Evolutionary conservation across 192 early-diverging fungal species (phyloP).

Genomic region (Jimgerdemannia lactiflua): DNA sequence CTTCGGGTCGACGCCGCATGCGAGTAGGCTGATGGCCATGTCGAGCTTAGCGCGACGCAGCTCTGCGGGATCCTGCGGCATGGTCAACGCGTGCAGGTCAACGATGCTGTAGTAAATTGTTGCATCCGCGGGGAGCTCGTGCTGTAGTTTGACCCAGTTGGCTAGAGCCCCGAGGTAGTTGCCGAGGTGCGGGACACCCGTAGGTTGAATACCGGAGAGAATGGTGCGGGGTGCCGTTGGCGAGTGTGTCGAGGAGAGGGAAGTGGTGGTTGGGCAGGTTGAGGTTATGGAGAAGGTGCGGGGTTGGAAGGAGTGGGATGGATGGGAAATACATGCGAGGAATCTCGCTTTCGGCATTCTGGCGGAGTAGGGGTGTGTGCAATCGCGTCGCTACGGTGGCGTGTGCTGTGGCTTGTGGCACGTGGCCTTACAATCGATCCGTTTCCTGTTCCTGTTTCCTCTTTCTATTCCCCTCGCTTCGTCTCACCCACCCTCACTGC

Average conservation of each 20-base stretch:
- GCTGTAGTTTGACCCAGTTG: conserved; percentile 84
- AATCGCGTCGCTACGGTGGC: neutral
- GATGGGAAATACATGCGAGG: too few relatives aligned
- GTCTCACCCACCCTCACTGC: neutral
- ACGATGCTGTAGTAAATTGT: conserved; percentile 76
- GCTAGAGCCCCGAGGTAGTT: conserved; percentile 90
- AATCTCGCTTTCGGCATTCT: too few relatives aligned
- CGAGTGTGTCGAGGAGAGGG: neutral
- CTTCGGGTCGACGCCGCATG: conserved; percentile 80
- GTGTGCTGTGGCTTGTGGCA: neutral
- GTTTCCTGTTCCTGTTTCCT: too few relatives aligned
- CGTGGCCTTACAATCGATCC: neutral
- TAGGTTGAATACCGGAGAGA: conserved; percentile 93
- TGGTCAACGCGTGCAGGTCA: conserved; percentile 89
- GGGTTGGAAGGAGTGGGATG: neutral
- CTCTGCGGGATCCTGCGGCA: conserved; percentile 59
- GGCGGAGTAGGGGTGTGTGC: neutral
- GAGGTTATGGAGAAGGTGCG: neutral
- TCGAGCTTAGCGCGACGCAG: conserved; percentile 66
- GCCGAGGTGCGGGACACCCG: conserved; percentile 89
- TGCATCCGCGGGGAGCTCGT: conserved; percentile 18
- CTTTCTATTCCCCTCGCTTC: neutral
- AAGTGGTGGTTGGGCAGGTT: neutral
- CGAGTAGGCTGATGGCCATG: conserved; percentile 74
- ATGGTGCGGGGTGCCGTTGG: conserved; percentile 27